Evolutionary conservation across 805 yeast genomes (phyloP).

Genomic region (Teunomyces funiuensis): DNA sequence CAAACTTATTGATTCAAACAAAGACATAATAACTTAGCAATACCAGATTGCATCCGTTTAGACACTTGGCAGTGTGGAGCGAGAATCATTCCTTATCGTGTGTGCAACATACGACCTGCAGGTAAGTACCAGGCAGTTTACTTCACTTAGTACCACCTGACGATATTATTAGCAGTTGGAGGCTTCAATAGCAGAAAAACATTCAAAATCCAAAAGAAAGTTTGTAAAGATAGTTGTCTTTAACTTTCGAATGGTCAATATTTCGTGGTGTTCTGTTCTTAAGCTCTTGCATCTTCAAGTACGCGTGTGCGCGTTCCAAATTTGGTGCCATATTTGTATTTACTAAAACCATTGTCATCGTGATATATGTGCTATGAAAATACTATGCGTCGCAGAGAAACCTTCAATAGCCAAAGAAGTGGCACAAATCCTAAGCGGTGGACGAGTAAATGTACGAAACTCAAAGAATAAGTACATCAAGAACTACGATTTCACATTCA

Average conservation of each 20-base stretch:
- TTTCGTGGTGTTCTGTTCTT: too few relatives aligned
- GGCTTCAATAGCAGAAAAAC: too few relatives aligned
- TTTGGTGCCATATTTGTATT: constrained; percentile 3
- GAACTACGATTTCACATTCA: constrained; percentile 75
- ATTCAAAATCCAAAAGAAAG: too few relatives aligned
- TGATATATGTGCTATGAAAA: constrained; percentile 47
- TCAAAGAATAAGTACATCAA: constrained; percentile 62
- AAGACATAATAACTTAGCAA: neutral
- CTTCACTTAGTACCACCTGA: too few relatives aligned
- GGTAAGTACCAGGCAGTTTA: too few relatives aligned
- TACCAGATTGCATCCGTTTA: neutral
- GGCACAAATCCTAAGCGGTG: constrained; percentile 73
- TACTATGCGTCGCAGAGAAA: constrained; percentile 95
- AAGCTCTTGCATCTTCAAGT: too few relatives aligned
- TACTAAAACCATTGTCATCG: neutral
- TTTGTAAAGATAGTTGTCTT: too few relatives aligned
- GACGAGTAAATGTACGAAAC: constrained; percentile 47
- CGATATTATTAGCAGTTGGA: too few relatives aligned
- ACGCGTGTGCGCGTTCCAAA: neutral
- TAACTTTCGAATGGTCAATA: too few relatives aligned
- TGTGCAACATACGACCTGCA: too few relatives aligned
- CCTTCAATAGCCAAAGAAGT: constrained; percentile 91
- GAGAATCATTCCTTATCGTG: neutral
- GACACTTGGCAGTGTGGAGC: neutral
- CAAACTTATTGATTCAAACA: constrained; percentile 18